Conservation (phyloP, 495 filamentous ascomycete genomes). For the Stereocaulon alpinum region DNA sequence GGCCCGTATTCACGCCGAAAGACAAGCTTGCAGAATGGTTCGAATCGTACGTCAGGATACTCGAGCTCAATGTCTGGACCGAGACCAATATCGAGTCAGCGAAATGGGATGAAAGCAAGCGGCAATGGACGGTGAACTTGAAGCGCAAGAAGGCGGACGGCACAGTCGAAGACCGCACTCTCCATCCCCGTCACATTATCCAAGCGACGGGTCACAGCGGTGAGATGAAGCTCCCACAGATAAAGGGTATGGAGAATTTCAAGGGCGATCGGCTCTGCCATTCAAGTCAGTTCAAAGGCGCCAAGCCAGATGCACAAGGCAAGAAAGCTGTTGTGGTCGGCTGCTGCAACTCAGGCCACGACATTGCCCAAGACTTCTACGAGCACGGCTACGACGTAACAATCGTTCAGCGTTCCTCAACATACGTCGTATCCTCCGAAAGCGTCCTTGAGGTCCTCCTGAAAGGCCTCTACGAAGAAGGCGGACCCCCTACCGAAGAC, state of each 20-base stretch:
- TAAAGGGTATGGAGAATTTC: slow-evolving; percentile 55
- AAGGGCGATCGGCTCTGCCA: slow-evolving; percentile 52
- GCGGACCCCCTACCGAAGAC: slow-evolving; percentile 40
- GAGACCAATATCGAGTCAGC: slow-evolving; percentile 40
- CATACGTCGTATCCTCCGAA: slow-evolving; percentile 54
- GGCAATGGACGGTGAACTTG: slow-evolving; percentile 52
- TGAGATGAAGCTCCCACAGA: slow-evolving; percentile 51
- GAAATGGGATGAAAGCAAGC: slow-evolving; percentile 42
- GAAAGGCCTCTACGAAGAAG: slow-evolving; percentile 54
- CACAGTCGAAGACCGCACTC: slow-evolving; percentile 39
- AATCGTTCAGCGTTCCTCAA: slow-evolving; percentile 68
- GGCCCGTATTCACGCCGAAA: slow-evolving; percentile 60
- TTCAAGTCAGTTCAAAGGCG: slow-evolving; percentile 57
- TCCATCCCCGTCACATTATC: slow-evolving; percentile 59
- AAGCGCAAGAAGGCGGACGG: slow-evolving; percentile 40
- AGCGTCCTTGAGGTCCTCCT: slow-evolving; percentile 43
- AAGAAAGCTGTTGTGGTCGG: slow-evolving; percentile 70
- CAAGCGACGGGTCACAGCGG: slow-evolving; percentile 67
- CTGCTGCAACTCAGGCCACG: slow-evolving; percentile 66
- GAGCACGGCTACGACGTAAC: slow-evolving; percentile 80
- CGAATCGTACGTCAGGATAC: slow-evolving; percentile 55
- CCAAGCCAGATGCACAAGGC: slow-evolving; percentile 36
- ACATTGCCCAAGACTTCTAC: slow-evolving; percentile 74
- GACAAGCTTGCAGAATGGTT: slow-evolving; percentile 76
- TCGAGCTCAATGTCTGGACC: slow-evolving; percentile 76